Evolutionary conservation across 805 yeast genomes (phyloP), one percentile per base, ranked within the genome.

Genomic region (Saccharomyces mikatae): DNA sequence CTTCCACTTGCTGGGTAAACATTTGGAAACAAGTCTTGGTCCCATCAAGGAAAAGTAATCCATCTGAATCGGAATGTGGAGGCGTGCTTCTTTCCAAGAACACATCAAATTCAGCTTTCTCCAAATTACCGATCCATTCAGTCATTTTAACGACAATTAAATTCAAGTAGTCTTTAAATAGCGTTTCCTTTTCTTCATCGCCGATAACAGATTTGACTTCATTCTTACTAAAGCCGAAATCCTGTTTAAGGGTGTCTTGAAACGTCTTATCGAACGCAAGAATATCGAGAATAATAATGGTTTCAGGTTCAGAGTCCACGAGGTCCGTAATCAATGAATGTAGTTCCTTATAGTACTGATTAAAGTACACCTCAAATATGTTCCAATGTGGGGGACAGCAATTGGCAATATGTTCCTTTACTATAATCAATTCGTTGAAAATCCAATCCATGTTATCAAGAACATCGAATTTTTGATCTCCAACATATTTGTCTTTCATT

Each of bases 1-100:
- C 91, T 57, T 87, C 95, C 14, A 89, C 84, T 68, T 90, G 96
- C 65, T 89, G 96, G n/a, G 85, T 83, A 55, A 89, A 81, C 84
- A 89, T 86, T 57, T 87, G 82, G 67, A 87, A 83, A 29, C 90
- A 84, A 4, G 86, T 84, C 56, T 83, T 85, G 52, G 89, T 86
- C 53, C 89, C 94, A 53, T 89, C 89, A 53, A 89, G 72, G 27
- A 84, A 89, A 51, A 76, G 76, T 14, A 80, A 74, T 13, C 82
- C 80, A 54, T 88, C 89, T 4, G 82, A 77, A 65, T 85, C 89
- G 4, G 73, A 65, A 54, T 83, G 89, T 6, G 97, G 97, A 6
- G 96, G 90, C 6, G 77, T 76, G 14, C 76, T 74, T 66, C 97
- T 81, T 47, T 76, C 74, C 41, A 74, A 71, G 67, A 92, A 92